Conservation (phyloP, 192 early-diverging fungal genomes). For the Radiomyces spectabilis region DNA sequence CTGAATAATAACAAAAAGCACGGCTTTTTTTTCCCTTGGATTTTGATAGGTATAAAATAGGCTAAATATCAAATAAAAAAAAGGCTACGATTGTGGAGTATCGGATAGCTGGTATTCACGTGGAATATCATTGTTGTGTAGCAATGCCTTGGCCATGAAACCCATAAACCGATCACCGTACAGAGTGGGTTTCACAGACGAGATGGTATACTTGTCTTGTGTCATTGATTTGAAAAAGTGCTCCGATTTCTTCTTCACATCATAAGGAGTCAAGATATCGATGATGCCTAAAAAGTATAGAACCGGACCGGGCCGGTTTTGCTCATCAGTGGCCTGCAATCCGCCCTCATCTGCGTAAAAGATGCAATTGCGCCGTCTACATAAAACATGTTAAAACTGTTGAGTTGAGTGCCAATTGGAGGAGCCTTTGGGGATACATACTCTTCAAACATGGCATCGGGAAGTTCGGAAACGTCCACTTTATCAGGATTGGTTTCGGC, state of each 20-base stretch:
- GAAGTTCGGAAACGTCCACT: constrained; percentile 53
- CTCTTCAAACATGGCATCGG: constrained; percentile 32
- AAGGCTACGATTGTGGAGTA: no score
- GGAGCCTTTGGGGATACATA: background rate
- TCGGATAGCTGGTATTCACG: constrained; percentile 16
- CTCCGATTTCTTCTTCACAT: constrained; percentile 80
- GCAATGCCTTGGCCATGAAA: constrained; percentile 71
- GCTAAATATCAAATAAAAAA: no score
- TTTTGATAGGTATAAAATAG: no score
- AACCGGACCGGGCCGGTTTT: constrained; percentile 54
- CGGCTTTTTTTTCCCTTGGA: no score
- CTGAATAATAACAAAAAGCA: no score
- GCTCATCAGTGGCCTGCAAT: constrained; percentile 68
- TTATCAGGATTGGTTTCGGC: constrained; percentile 48
- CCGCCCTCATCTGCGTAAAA: constrained; percentile 93
- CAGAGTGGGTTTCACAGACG: constrained; percentile 75
- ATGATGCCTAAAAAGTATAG: constrained; percentile 96
- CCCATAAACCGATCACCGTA: constrained; percentile 88
- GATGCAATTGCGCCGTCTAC: constrained; percentile 62
- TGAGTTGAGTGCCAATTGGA: background rate
- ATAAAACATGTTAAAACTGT: background rate
- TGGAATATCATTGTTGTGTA: constrained; percentile 43
- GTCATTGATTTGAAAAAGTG: constrained; percentile 81
- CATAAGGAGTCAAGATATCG: constrained; percentile 94
- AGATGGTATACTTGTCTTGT: constrained; percentile 73